phyloP scores from a whole-genome alignment of 805 yeast genomes.

The Saccharomycopsis vini region DNA sequence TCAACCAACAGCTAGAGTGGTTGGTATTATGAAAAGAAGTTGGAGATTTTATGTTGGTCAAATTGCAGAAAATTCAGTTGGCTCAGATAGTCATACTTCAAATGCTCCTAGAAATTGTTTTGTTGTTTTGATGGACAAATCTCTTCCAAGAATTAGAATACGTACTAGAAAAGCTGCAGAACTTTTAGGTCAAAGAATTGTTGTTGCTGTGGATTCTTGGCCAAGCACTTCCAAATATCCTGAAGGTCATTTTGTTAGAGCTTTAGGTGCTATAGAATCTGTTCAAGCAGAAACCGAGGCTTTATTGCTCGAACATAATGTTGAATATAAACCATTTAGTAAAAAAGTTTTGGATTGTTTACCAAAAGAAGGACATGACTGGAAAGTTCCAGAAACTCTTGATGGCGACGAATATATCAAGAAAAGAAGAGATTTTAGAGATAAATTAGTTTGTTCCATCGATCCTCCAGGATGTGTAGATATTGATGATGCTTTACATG shows the following conservation, averaged over 20 bases:
- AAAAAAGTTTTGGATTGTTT: constrained; percentile 85
- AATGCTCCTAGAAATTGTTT: constrained; percentile 72
- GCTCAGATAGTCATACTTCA: constrained; percentile 35
- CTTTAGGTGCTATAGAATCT: constrained; percentile 83
- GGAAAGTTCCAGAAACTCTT: constrained; percentile 74
- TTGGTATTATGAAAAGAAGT: constrained; percentile 78
- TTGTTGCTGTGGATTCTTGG: constrained; percentile 91
- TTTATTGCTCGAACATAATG: constrained; percentile 84
- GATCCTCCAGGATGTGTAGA: constrained; percentile 99
- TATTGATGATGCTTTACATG: constrained; percentile 97
- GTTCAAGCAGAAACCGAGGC: constrained; percentile 97
- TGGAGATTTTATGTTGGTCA: constrained; percentile 98
- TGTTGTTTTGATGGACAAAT: constrained; percentile 80
- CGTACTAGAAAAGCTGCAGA: constrained; percentile 80
- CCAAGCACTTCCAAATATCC: constrained; percentile 76
- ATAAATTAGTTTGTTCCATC: constrained; percentile 83
- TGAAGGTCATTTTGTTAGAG: constrained; percentile 88
- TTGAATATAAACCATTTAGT: constrained; percentile 92
- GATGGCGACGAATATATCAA: constrained; percentile 37
- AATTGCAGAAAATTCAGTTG: constrained; percentile 68
- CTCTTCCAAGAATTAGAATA: constrained; percentile 79
- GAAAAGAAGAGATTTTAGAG: constrained; percentile 78
- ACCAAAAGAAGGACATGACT: constrained; percentile 86
- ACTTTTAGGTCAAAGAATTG: constrained; percentile 81
- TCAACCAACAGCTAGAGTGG: constrained; percentile 92